These are phyloP conservation scores for Russula abietina DNA, from an alignment of 768 basidiomycete species.

Conservation along the genomic window DNA sequence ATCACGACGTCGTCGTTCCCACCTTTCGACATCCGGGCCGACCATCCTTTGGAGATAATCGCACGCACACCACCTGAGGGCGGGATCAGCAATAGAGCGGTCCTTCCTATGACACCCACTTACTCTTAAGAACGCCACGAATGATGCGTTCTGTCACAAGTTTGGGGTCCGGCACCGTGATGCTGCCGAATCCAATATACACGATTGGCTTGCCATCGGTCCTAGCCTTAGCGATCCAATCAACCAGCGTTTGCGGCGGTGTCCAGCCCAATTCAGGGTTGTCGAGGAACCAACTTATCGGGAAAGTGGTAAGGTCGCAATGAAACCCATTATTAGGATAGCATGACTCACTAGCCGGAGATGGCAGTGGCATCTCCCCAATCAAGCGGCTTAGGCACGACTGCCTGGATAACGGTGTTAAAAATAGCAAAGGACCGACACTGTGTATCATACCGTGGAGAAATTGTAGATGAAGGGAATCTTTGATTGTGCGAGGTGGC, in stretches of 20 bases:
- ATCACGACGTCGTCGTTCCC: conserved; percentile 38
- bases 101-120: conserved; percentile 23
- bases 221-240: conserved; percentile 53
- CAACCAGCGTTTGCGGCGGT: conserved; percentile 44
- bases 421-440: background rate
- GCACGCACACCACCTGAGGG: conserved; percentile 53
- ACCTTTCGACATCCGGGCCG: conserved; percentile 45
- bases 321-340: background rate
- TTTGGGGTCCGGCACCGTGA: conserved; percentile 56
- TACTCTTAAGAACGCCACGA: conserved; percentile 55
- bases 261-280: conserved; percentile 55
- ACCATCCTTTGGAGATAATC: conserved; percentile 66
- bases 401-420: conserved; percentile 33
- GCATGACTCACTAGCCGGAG: conserved; percentile 45
- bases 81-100: background rate
- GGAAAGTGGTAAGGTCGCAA: conserved; percentile 7
- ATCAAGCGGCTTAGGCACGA: conserved; percentile 63
- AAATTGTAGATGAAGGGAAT: conserved; percentile 64
- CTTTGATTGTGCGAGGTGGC: conserved; percentile 50
- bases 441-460: conserved; percentile 37
- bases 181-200: conserved; percentile 67
- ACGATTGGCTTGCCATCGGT: conserved; percentile 53
- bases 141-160: conserved; percentile 50
- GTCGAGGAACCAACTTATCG: conserved; percentile 55
- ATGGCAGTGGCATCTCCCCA: conserved; percentile 54